Base-by-base conservation (phyloP, 2,329 filamentous ascomycete species). In the Chalaropsis ovoidea region DNA sequence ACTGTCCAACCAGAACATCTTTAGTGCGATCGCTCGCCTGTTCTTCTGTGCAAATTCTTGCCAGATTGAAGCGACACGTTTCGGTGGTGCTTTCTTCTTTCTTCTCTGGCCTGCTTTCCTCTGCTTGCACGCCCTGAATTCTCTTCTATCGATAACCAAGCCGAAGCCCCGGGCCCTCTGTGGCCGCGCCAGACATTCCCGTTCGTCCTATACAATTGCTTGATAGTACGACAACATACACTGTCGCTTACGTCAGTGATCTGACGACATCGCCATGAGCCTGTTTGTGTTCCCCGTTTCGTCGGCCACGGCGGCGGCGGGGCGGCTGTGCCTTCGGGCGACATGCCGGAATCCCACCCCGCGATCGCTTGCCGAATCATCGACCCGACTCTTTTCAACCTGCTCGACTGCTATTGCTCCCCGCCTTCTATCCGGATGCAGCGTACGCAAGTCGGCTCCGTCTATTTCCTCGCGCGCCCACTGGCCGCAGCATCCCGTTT, bases 201-300 rank as follows among this genome's bases (percentile, higher is more conserved):
- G 22, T 11, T 49, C 31, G 35, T 11, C 27, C 22, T 52, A 27
- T 43, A 31, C 42, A 24, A 22, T 27, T 24, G 24, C 1, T 49
- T 31, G 10, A 31, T 45, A 47, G 15, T 8, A 15, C 7, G 24
- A 8, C 35, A 27, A 47, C 5, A 13, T 4, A 27, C 19, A 11
- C 35, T 22, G 24, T 49, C 2, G 5, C 19, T 8, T 3, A 19
- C n/a, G 8, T 6, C 24, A 27, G 63, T 3, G 41, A 41, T 54
- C 10, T 56, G 17, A 17, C 52, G 27, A 31, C 52, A 17, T 31
- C 13, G 62, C 8, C 31, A 67, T 69, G 68, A 69, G 67, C 63
- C 64, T 69, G 24, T 64, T 69, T 58, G 63, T 63, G 49, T 64
- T 67, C 41, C 66, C 66, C 47, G 63, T 60, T 35, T 67, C 66